Percentiles rank a stretch among this genome's conserved stretches.
Conservation (phyloP, 768 basidiomycete species). For the Podaxis carcinomalis region DNA sequence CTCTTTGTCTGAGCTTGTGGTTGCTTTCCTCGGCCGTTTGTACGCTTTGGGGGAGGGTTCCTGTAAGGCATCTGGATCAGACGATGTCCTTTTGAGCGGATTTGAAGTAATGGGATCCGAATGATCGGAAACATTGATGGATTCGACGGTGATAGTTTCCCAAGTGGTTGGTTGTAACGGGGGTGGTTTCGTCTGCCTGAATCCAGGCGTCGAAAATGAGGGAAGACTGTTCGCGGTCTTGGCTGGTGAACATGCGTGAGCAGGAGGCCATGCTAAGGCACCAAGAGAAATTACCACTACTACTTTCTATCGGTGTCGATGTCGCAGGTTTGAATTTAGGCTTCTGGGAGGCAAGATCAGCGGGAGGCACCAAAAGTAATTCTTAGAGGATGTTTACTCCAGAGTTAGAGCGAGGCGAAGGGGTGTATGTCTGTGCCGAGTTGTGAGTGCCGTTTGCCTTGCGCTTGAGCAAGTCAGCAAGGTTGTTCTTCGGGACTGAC, state of each 20-base stretch:
- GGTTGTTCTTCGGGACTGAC: constrained; percentile 31
- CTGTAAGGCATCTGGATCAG: constrained; percentile 28
- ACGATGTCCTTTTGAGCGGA: constrained; percentile 35
- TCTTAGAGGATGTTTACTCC: not conserved
- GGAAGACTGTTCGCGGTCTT: constrained; percentile 25
- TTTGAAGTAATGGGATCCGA: constrained; percentile 30
- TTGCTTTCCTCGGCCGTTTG: constrained; percentile 29
- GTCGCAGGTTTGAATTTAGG: constrained; percentile 46
- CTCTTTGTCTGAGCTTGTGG: constrained; percentile 29
- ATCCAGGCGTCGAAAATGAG: constrained; percentile 44
- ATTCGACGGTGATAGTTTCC: constrained; percentile 18
- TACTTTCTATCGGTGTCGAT: not conserved
- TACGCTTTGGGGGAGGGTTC: constrained; percentile 25
- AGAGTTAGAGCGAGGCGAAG: not conserved
- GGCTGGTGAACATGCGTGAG: not conserved
- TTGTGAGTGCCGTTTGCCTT: constrained; percentile 7
- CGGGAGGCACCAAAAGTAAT: not conserved
- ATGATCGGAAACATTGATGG: constrained; percentile 34
- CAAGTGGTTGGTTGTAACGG: constrained; percentile 18
- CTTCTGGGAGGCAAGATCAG: constrained; percentile 6
- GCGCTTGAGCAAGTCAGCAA: constrained; percentile 33
- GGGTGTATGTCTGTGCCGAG: not conserved
- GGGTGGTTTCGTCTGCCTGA: constrained; percentile 17
- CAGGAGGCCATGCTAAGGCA: no score
- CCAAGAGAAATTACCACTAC: not conserved